Conservation (phyloP, 2,329 filamentous ascomycete genomes). For the Claviceps sp. region DNA sequence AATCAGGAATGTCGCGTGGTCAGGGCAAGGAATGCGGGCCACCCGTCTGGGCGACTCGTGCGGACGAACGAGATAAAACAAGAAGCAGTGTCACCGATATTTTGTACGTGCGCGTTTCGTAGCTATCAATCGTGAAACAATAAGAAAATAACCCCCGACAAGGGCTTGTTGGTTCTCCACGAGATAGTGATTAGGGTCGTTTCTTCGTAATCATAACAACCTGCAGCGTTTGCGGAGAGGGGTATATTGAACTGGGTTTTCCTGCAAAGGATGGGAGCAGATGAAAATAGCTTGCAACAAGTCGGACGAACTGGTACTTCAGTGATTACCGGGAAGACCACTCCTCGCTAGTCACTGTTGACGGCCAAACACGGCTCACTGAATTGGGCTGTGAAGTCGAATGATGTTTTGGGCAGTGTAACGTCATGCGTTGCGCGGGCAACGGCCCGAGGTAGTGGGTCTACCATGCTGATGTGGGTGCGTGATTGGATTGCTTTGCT, state of each 20-base stretch:
- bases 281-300: background rate
- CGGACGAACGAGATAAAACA: background rate
- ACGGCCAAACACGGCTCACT: background rate
- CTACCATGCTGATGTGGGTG: background rate
- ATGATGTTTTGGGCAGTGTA: constrained; percentile 4
- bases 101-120: background rate
- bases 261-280: background rate
- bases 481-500: too few relatives aligned
- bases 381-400: constrained; percentile 3
- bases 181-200: background rate
- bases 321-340: background rate
- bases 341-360: constrained; percentile 2
- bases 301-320: background rate
- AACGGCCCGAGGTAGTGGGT: constrained; percentile 5
- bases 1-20: constrained; percentile 17
- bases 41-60: constrained; percentile 18
- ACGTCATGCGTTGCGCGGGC: constrained; percentile 7
- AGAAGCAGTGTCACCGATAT: background rate
- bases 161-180: background rate
- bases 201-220: constrained; percentile 1
- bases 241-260: background rate
- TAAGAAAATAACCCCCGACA: background rate
- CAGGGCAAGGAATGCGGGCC: constrained; percentile 19
- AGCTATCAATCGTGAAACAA: too few relatives aligned
- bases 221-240: background rate